Base-by-base conservation (phyloP, 129 eudicot genomes). In the Cynara cardunculus region DNA sequence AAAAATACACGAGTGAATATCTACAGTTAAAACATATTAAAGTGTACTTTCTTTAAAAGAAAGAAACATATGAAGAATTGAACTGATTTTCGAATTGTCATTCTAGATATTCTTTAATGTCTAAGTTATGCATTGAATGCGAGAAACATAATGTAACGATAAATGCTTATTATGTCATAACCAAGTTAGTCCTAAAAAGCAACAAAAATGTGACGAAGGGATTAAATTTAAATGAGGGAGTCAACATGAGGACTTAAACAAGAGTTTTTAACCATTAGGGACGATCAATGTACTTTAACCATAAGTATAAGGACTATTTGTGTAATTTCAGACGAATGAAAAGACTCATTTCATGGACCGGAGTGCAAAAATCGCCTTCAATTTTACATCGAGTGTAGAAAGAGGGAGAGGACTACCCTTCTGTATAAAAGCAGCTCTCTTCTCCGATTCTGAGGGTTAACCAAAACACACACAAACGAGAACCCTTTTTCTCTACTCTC, bases 291-390 rank as follows among this genome's bases (percentile, higher is more conserved):
- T 10, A 39, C 49, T 39, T 39, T 39, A 11, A 9, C 49, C 56
- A 19, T 27, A 44, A 82, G 24, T 75, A 68, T 8, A 82, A 16
- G 80, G 74, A 69, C 25, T 0, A 68, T 0, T 24, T 49, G 1
- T 75, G 76, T 53, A 68, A 75, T 59, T 31, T 14, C 24, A 25
- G 18, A 10, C 19, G 5, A 41, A 59, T 5, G 34, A 25, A 77
- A 77, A 26, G 82, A 56, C 64, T 61, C 78, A 27, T 53, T 59
- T 56, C 62, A 77, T 79, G 87, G 87, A 82, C 87, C 85, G 84
- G 76, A 77, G 62, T 76, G 87, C 87, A 89, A 89, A 82, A 85
- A 85, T 89, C 82, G 88, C 82, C 87, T 84, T 74, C 5, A 75
- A 49, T 77, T 70, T 26, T 35, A 25, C 59, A 37, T 87, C 76